Evolutionary conservation across 495 filamentous ascomycete genomes (phyloP), one percentile per base, ranked within the genome.

Genomic region (Thermochaetoides thermophila): DNA sequence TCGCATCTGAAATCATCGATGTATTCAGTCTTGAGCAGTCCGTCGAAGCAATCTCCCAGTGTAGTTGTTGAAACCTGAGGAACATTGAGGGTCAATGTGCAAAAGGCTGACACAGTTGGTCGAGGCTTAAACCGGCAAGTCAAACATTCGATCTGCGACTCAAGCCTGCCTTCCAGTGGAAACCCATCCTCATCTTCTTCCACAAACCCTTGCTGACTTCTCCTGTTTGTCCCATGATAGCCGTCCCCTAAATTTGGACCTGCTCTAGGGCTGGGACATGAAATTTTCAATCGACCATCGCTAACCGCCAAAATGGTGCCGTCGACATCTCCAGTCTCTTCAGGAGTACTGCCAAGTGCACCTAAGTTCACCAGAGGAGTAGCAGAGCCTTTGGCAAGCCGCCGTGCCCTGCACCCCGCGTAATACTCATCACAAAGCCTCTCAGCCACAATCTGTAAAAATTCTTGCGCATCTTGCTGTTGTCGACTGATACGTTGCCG

Each of bases 391-490:
- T 32, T 50, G 3, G 62, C 60, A 19, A 59, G 48, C 42, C 60
- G 57, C 34, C 84, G 63, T 9, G 81, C 84, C 43, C 76, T 67
- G 22, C 66, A 64, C 21, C 83, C 84, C 8, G 84, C 83, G 52
- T 93, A 77, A 45, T 95, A 87, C 55, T 99, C 89, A 45, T 96
- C 86, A 27, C 78, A 81, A 21, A 99, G 64, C 27, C 86, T 69
- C 57, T 99, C 91, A 4, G 83, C 76, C 13, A 99, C 77, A 29
- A 96, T 72, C 55, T 99, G 89, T 34, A 99, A 46, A 37, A 99
- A 91, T 52, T 99, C 89, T 49, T 99, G 89, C n/a, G 89, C 89
- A 60, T 99, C 89, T 55, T 99, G 91, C 52, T 99, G 91, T 38
- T 83, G 77, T 29, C 89, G 77, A 46, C 80, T 93, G 47, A 99